Conservation (phyloP, 2,329 filamentous ascomycete genomes). For the Elsinoe batatas region DNA sequence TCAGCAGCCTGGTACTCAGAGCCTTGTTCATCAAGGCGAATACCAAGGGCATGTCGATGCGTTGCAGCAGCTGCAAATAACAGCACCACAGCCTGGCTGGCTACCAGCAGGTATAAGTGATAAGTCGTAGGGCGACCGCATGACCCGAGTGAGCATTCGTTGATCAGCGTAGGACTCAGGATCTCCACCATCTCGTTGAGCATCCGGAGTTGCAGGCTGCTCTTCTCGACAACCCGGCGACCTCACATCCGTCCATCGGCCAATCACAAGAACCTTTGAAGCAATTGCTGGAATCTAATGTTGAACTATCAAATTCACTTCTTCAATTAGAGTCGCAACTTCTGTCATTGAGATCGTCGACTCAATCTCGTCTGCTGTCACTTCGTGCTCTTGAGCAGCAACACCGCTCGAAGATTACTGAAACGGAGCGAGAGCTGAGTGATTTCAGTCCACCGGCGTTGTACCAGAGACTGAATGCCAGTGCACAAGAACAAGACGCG, state of each 20-base stretch:
- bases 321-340: constrained; percentile 51
- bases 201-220: constrained; percentile 59
- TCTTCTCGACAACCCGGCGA: constrained; percentile 57
- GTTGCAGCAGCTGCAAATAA: constrained; percentile 16
- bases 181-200: constrained; percentile 61
- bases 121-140: constrained; percentile 56
- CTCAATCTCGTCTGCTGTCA: constrained; percentile 71
- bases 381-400: constrained; percentile 83
- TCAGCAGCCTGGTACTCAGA: constrained; percentile 23
- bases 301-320: constrained; percentile 56
- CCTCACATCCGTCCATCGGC: constrained; percentile 61
- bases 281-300: constrained; percentile 58
- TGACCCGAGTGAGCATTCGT: constrained; percentile 14
- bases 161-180: constrained; percentile 53
- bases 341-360: constrained; percentile 53
- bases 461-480: constrained; percentile 69
- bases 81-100: constrained; percentile 55
- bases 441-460: constrained; percentile 80
- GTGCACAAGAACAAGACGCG: constrained; percentile 70
- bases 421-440: constrained; percentile 75
- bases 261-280: constrained; percentile 56
- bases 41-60: background rate
- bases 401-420: constrained; percentile 78
- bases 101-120: constrained; percentile 66
- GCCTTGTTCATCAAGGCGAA: constrained; percentile 21